These are phyloP conservation scores for Pyrenochaeta sp. DNA, from an alignment of 2,329 filamentous ascomycete genomes.

Conservation along the genomic window DNA sequence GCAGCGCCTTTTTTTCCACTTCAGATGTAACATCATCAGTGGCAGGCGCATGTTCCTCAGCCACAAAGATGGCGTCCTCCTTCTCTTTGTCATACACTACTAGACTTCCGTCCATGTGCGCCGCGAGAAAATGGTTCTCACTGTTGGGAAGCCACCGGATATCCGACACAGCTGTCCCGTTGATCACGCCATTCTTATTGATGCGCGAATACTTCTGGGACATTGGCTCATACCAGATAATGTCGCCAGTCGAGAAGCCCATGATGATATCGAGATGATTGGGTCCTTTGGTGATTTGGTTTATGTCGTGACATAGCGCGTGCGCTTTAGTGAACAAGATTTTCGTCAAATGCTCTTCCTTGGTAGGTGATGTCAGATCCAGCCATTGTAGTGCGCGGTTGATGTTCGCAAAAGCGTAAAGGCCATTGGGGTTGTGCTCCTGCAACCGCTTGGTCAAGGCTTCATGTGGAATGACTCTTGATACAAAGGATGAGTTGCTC, in stretches of 20 bases:
- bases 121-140: constrained; percentile 89
- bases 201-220: constrained; percentile 94
- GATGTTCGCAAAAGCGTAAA: constrained; percentile 94
- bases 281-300: constrained; percentile 78
- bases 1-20: constrained; percentile 50
- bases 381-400: constrained; percentile 97
- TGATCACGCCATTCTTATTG: constrained; percentile 96
- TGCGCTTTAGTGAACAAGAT: constrained; percentile 97
- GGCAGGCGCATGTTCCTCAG: constrained; percentile 63
- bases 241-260: constrained; percentile 95
- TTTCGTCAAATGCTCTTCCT: constrained; percentile 92
- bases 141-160: constrained; percentile 95
- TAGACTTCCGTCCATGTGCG: constrained; percentile 88
- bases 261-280: constrained; percentile 90
- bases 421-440: constrained; percentile 78
- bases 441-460: constrained; percentile 77
- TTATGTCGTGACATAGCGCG: constrained; percentile 93
- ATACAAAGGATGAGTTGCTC: constrained; percentile 98
- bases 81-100: constrained; percentile 98
- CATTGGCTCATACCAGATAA: constrained; percentile 98
- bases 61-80: constrained; percentile 81
- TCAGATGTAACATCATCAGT: constrained; percentile 39
- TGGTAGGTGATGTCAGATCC: constrained; percentile 79
- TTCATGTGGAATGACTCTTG: constrained; percentile 93
- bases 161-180: constrained; percentile 81